Evolutionary conservation across 2,329 filamentous ascomycete species (phyloP).

Genomic region (Claviceps purpurea): DNA sequence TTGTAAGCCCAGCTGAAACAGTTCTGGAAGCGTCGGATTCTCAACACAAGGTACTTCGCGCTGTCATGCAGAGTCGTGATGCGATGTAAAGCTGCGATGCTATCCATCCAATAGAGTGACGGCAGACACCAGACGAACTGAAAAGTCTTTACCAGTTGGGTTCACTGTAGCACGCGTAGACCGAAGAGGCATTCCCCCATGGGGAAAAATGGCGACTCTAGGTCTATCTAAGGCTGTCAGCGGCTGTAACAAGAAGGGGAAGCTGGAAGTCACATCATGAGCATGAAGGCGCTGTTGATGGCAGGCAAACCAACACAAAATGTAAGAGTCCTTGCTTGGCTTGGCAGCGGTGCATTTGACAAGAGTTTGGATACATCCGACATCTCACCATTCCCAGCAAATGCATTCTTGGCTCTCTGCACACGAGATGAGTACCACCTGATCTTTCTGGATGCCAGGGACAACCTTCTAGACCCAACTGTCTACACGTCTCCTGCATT

Average conservation of each 20-base stretch:
- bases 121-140: not conserved
- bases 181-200: not conserved
- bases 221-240: not conserved
- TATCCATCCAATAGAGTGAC: not conserved
- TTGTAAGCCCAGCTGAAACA: not conserved
- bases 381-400: not conserved
- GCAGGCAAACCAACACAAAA: not conserved
- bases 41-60: not conserved
- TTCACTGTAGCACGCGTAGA: not conserved
- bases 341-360: not conserved
- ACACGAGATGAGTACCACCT: conserved; percentile 2
- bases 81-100: not conserved
- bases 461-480: not conserved
- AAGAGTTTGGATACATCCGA: not conserved
- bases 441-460: conserved; percentile 3
- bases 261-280: not conserved
- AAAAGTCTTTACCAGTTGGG: not conserved
- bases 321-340: not conserved
- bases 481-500: not conserved
- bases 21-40: not conserved
- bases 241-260: not conserved
- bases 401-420: not conserved
- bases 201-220: not conserved
- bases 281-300: not conserved
- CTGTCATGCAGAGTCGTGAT: not conserved